Percentiles rank a stretch among this genome's conserved stretches.
These are phyloP conservation scores for Umbelopsis sp. DNA, from an alignment of 192 early-diverging fungal species.

Conservation along the genomic window DNA sequence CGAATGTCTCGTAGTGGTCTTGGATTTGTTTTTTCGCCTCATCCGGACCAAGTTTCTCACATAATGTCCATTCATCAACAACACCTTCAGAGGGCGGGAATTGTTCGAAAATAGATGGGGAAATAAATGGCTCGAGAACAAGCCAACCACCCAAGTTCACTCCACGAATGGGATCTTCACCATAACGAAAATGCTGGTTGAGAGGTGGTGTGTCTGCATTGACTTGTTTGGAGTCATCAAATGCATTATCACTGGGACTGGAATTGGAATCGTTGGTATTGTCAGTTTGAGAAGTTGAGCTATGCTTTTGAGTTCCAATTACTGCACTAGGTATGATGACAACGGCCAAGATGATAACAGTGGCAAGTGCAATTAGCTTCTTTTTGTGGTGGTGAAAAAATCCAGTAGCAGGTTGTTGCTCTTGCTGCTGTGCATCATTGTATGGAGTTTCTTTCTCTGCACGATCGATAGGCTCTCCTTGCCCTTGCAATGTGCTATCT, in stretches of 20 bases:
- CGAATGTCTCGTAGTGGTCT: slow-evolving; percentile 62
- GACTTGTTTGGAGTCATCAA: slow-evolving; percentile 23
- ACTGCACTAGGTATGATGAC: slow-evolving; percentile 9
- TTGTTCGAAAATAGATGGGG: slow-evolving; percentile 50
- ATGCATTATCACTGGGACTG: not conserved
- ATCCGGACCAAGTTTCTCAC: slow-evolving; percentile 52
- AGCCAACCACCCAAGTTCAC: slow-evolving; percentile 75
- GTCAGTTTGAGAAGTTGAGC: not conserved
- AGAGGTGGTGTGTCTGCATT: slow-evolving; percentile 47
- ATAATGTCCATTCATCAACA: slow-evolving; percentile 69
- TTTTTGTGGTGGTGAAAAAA: slow-evolving; percentile 3
- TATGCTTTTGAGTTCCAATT: not conserved
- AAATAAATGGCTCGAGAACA: slow-evolving; percentile 64
- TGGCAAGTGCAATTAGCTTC: not conserved
- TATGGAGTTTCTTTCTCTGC: not conserved
- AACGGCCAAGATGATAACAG: not conserved
- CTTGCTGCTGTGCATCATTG: not conserved
- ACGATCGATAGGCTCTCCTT: not conserved
- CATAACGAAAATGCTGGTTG: slow-evolving; percentile 43
- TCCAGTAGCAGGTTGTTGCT: not conserved
- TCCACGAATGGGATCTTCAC: slow-evolving; percentile 53
- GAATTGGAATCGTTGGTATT: no score
- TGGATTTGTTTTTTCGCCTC: slow-evolving; percentile 50
- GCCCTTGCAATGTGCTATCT: not conserved
- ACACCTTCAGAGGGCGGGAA: slow-evolving; percentile 29